Evolutionary conservation across 2,329 filamentous ascomycete species (phyloP).

Genomic region (Myriosclerotinia scirpicola): DNA sequence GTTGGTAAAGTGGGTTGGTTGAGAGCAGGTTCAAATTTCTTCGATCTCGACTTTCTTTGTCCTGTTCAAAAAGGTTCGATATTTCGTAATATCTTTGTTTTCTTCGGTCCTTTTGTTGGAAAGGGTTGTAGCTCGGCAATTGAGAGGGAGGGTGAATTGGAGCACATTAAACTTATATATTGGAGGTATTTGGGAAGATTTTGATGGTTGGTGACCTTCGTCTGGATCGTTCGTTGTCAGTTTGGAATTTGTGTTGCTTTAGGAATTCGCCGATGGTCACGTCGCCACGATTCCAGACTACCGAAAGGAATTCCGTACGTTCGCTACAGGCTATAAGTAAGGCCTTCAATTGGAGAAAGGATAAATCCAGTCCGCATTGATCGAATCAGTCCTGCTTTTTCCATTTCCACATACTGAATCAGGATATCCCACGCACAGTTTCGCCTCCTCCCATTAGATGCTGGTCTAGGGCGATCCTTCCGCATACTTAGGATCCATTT

Average conservation of each 20-base stretch:
- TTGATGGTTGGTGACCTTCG: not conserved
- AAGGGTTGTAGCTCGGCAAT: not conserved
- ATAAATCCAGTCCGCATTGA: not conserved
- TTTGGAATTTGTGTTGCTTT: conserved; percentile 1
- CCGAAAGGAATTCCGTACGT: not conserved
- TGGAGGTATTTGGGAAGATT: not conserved
- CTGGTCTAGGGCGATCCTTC: conserved; percentile 15
- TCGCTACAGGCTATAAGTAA: not conserved
- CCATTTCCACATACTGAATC: not conserved
- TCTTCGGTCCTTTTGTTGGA: conserved; percentile 17
- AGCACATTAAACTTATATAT: not conserved
- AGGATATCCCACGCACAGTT: conserved; percentile 3
- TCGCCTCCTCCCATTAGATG: not conserved
- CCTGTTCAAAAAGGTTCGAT: not conserved
- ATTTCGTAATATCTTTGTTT: conserved; percentile 18
- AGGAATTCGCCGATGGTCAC: not conserved
- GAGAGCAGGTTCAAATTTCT: conserved; percentile 1
- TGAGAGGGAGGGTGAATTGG: not conserved
- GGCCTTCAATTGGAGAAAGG: not conserved
- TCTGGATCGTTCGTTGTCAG: not conserved
- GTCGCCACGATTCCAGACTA: not conserved
- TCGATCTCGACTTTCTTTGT: conserved; percentile 17
- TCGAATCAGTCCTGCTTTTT: not conserved
- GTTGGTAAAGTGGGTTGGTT: conserved; percentile 2
- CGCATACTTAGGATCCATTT: conserved; percentile 7